Evolutionary conservation across 2,329 filamentous ascomycete genomes (phyloP).

Genomic region (Pseudocercospora pini-densiflorae): DNA sequence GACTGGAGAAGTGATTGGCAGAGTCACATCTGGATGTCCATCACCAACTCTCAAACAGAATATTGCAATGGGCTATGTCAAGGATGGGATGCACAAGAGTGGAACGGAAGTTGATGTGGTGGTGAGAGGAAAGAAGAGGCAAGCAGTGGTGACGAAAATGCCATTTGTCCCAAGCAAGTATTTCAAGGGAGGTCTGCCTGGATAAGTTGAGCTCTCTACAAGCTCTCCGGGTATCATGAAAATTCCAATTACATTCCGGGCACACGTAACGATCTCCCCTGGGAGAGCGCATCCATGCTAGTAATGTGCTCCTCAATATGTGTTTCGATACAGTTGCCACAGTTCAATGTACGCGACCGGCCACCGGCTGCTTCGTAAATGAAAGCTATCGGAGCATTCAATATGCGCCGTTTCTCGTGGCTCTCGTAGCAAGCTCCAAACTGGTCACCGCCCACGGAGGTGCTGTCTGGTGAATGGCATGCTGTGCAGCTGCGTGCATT

Average conservation of each 20-base stretch:
- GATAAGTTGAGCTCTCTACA: conserved; percentile 9
- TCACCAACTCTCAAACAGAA: conserved; percentile 86
- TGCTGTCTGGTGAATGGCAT: not conserved
- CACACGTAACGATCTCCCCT: not conserved
- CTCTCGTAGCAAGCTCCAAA: not conserved
- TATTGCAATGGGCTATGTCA: conserved; percentile 94
- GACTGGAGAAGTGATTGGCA: conserved; percentile 70
- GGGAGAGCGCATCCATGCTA: conserved; percentile 7
- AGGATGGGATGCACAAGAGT: conserved; percentile 78
- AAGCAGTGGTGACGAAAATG: conserved; percentile 82
- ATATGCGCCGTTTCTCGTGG: too few species aligned
- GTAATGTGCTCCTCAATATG: not conserved
- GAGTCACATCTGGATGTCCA: conserved; percentile 86
- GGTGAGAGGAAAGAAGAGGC: conserved; percentile 75
- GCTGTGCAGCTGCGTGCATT: conserved; percentile 11
- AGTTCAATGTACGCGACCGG: not conserved
- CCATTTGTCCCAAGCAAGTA: conserved; percentile 85
- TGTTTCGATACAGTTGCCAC: not conserved
- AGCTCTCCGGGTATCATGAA: conserved; percentile 7
- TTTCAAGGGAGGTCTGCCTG: conserved; percentile 52
- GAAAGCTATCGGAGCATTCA: not conserved
- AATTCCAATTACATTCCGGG: not conserved
- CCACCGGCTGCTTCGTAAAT: not conserved
- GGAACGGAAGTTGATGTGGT: conserved; percentile 80
- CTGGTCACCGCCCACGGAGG: not conserved